Conservation (phyloP, 2,329 filamentous ascomycete species). For the Aspergillus fumigatiaffinis region DNA sequence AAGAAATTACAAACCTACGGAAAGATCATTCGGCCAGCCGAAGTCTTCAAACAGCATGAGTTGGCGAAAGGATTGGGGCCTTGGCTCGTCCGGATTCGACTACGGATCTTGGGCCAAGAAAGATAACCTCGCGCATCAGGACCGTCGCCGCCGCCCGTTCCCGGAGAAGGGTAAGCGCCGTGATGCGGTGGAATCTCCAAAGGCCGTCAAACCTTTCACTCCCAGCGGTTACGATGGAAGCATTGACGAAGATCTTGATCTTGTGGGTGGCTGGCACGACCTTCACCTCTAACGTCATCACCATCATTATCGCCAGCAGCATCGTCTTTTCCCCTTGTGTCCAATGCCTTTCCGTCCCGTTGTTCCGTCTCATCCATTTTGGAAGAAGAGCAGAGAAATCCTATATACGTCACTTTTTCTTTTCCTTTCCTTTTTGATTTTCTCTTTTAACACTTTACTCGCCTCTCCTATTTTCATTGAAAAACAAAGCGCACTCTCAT, state of each 20-base stretch:
- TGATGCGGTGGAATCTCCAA: slow-evolving; percentile 27
- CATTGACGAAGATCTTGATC: slow-evolving; percentile 72
- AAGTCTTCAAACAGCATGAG: slow-evolving; percentile 40
- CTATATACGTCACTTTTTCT: neutral
- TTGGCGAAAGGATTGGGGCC: slow-evolving; percentile 42
- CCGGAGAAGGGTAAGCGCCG: slow-evolving; percentile 48
- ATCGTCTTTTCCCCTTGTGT: slow-evolving; percentile 7
- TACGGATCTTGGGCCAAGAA: slow-evolving; percentile 34
- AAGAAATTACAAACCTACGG: slow-evolving; percentile 59
- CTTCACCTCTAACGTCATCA: slow-evolving; percentile 52
- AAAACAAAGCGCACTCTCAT: slow-evolving; percentile 7
- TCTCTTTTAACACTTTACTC: slow-evolving; percentile 2
- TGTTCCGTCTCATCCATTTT: slow-evolving; percentile 13
- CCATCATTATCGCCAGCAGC: neutral
- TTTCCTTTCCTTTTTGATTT: slow-evolving; percentile 3
- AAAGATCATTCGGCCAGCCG: slow-evolving; percentile 49
- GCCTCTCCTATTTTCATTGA: slow-evolving; percentile 5
- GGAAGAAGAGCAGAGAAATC: slow-evolving; percentile 2
- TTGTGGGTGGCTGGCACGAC: slow-evolving; percentile 88
- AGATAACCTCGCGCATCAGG: slow-evolving; percentile 23
- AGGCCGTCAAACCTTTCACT: slow-evolving; percentile 29
- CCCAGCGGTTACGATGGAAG: slow-evolving; percentile 49
- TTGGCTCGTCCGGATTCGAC: slow-evolving; percentile 36
- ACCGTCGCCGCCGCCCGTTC: slow-evolving; percentile 37
- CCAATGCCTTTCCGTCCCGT: slow-evolving; percentile 13